Evolutionary conservation across 2,329 filamentous ascomycete species (phyloP), one percentile per base, ranked within the genome.

Genomic region (Myrmaecium sp.): DNA sequence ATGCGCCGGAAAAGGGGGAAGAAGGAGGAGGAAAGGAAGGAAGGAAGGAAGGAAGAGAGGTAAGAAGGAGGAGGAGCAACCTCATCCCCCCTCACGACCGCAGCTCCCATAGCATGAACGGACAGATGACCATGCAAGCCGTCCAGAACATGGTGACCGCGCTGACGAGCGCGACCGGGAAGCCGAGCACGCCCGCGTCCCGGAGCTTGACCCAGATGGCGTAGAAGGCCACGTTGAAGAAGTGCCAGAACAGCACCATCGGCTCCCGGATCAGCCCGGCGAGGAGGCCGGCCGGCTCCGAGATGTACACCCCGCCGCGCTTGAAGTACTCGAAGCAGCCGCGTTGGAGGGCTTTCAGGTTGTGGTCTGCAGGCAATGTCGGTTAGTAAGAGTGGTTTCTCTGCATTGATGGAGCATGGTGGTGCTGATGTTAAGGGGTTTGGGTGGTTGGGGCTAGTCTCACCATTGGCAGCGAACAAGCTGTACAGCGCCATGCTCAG

Each of bases 301-400:
- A 70, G 13, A 82, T 67, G 52, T 73, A 70, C 33, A 72, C 70
- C 25, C 74, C 68, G 21, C 74, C 74, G 17, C 62, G 63, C 47
- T 81, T 64, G 59, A 98, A 98, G 55, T 98, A 98, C 16, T 66
- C 61, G 59, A 95, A 95, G 59, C 89, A 98, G 25, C 89, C 89
- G 37, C 66, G 66, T 56, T 92, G 83, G 23, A 98, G 70, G 29
- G 78, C 73, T 36, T 69, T 69, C 27, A 95, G 69, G 44, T 84
- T 69, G 23, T 62, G 54, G 51, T 80, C 76, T 52, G 22, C 21
- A 23, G 17, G 13, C 10, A 17, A 2, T 19, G 21, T 16, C 5
- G 9, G 22, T 13, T 6, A 17, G 30, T 26, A 30, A 27, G 26
- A 2, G 26, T 17, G n/a, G n/a, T n/a, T n/a, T n/a, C n/a, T n/a